phyloP scores from a whole-genome alignment of 2,329 filamentous ascomycete species.

The Paramyrothecium roridum region DNA sequence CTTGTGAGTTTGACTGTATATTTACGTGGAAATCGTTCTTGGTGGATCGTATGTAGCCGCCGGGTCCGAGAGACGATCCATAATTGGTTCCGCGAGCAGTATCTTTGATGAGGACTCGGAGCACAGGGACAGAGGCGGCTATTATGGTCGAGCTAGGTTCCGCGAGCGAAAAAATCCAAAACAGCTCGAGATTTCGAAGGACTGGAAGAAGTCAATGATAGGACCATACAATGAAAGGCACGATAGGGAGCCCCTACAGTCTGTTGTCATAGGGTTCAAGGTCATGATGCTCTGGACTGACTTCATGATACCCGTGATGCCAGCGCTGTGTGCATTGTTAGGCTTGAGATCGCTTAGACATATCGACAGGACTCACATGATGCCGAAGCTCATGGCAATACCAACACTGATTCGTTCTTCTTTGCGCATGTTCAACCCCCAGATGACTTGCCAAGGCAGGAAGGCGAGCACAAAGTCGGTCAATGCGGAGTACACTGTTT shows the following conservation, averaged over 20 bases:
- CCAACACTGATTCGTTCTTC: slow-evolving; percentile 30
- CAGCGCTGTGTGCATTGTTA: not conserved
- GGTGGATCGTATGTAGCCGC: not conserved
- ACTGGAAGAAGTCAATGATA: not conserved
- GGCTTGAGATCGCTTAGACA: no score
- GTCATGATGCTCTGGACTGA: not conserved
- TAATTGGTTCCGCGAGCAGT: no score
- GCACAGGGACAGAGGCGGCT: not conserved
- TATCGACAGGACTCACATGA: slow-evolving; percentile 17
- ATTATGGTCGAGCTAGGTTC: not conserved
- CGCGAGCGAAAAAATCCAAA: not conserved
- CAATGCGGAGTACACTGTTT: slow-evolving; percentile 27
- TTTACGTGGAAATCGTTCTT: no score
- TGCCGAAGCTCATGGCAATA: slow-evolving; percentile 31
- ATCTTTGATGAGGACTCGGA: not conserved
- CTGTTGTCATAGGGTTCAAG: not conserved
- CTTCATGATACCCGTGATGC: not conserved
- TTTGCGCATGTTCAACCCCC: slow-evolving; percentile 24
- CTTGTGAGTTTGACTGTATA: no score
- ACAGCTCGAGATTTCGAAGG: not conserved
- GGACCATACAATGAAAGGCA: no score
- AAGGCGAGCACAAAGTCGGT: slow-evolving; percentile 29
- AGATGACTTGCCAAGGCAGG: slow-evolving; percentile 29
- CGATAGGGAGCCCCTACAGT: not conserved
- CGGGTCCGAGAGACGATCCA: no score